Evolutionary conservation across 2,329 filamentous ascomycete genomes (phyloP).

Genomic region (Cladobotryum protrusum): DNA sequence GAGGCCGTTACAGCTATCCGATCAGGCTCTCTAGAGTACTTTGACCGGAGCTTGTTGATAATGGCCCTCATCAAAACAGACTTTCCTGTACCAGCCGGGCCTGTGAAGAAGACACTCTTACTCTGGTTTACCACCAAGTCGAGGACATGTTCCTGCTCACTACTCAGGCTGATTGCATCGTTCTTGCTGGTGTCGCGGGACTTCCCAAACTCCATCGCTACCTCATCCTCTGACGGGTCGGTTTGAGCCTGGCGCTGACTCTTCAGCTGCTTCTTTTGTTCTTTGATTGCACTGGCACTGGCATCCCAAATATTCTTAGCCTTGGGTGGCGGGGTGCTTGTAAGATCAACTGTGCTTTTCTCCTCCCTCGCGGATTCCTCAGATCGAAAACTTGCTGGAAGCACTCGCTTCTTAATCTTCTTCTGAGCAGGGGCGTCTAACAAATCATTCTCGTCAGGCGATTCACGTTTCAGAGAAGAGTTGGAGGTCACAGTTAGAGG

Average conservation of each 20-base stretch:
- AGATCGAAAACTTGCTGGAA: conserved; percentile 47
- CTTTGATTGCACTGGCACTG: conserved; percentile 67
- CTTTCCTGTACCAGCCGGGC: conserved; percentile 93
- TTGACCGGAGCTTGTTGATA: conserved; percentile 71
- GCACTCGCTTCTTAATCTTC: conserved; percentile 53
- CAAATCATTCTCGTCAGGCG: conserved; percentile 26
- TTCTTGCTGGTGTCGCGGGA: conserved; percentile 35
- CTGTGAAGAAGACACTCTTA: conserved; percentile 95
- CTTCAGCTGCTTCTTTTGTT: conserved; percentile 69
- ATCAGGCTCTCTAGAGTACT: conserved; percentile 70
- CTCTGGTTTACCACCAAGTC: conserved; percentile 72
- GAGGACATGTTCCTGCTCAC: conserved; percentile 79
- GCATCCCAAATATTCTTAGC: conserved; percentile 58
- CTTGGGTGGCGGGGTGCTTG: conserved; percentile 26
- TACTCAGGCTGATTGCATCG: conserved; percentile 63
- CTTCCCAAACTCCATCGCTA: conserved; percentile 1
- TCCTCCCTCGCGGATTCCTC: conserved; percentile 25
- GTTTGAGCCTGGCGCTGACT: conserved; percentile 39
- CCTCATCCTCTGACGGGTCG: conserved; percentile 25
- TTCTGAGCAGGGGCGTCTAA: conserved; percentile 20
- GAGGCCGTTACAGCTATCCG: conserved; percentile 90
- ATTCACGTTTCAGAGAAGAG: conserved; percentile 37
- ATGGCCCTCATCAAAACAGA: conserved; percentile 93
- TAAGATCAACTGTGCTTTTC: background rate
- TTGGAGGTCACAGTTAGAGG: conserved; percentile 13